Evolutionary conservation across 2,329 filamentous ascomycete species (phyloP).

Genomic region (Samsoniella hepiali): DNA sequence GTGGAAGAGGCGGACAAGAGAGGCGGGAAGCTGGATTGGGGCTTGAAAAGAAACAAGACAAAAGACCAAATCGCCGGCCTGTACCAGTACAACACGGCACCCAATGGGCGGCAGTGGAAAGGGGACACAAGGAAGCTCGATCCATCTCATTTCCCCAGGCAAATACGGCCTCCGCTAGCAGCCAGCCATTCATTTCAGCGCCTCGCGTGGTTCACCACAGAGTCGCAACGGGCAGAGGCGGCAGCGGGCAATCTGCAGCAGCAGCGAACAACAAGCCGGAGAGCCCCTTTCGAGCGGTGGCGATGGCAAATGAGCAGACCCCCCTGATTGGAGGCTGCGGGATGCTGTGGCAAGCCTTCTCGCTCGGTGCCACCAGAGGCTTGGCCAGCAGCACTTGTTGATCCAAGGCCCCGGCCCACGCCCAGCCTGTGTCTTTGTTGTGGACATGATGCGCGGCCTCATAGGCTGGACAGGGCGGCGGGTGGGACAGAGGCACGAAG

Average conservation of each 20-base stretch:
- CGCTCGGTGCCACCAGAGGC: neutral
- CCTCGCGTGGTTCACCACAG: neutral
- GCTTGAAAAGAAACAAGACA: neutral
- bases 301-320: slow-evolving; percentile 13
- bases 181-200: slow-evolving; percentile 14
- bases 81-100: no score
- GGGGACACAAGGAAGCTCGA: slow-evolving; percentile 9
- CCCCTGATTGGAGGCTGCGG: neutral
- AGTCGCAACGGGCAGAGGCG: neutral
- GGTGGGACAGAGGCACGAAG: slow-evolving; percentile 9
- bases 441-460: neutral
- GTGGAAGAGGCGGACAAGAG: neutral
- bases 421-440: slow-evolving; percentile 11
- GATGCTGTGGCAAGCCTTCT: neutral
- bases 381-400: slow-evolving; percentile 8
- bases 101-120: neutral
- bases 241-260: slow-evolving; percentile 13
- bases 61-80: no score
- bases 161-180: slow-evolving; percentile 8
- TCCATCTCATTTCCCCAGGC: slow-evolving; percentile 18
- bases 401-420: neutral
- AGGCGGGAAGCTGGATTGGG: neutral
- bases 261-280: neutral
- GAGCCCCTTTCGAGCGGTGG: slow-evolving; percentile 9
- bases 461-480: neutral